A percentile compares a stretch with the other conserved stretches of the same genome.
These are phyloP conservation scores for Silybum marianum DNA, from an alignment of 129 eudicot species.

Conservation along the genomic window DNA sequence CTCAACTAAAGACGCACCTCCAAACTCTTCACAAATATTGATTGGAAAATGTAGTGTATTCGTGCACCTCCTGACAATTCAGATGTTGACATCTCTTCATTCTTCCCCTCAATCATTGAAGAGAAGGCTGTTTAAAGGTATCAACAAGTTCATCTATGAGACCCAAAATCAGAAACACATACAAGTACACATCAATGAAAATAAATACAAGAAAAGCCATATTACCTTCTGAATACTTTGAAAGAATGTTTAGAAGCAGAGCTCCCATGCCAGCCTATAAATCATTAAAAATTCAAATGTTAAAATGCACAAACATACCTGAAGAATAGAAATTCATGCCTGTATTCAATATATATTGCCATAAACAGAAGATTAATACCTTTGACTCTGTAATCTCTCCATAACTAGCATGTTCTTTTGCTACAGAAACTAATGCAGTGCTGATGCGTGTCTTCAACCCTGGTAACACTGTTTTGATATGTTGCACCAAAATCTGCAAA, in stretches of 20 bases:
- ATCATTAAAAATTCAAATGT: slow-evolving; percentile 13
- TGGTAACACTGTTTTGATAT: slow-evolving; percentile 64
- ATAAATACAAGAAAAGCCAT: not conserved
- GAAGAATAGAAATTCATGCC: not conserved
- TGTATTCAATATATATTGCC: too few species aligned
- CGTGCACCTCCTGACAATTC: slow-evolving; percentile 98
- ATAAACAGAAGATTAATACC: slow-evolving; percentile 36
- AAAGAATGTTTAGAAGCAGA: slow-evolving; percentile 84
- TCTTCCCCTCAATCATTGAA: slow-evolving; percentile 95
- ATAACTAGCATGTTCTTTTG: slow-evolving; percentile 94
- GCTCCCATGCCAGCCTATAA: slow-evolving; percentile 92
- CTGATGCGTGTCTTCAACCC: slow-evolving; percentile 54
- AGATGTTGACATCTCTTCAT: slow-evolving; percentile 90
- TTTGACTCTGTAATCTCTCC: slow-evolving; percentile 91
- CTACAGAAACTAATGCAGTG: slow-evolving; percentile 70
- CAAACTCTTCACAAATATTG: slow-evolving; percentile 87
- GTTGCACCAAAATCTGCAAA: slow-evolving; percentile 66
- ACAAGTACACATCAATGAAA: not conserved
- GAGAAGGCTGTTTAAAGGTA: slow-evolving; percentile 64
- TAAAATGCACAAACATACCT: not conserved
- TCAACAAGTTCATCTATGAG: slow-evolving; percentile 19
- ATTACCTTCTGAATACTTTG: slow-evolving; percentile 91
- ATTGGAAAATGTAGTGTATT: slow-evolving; percentile 85
- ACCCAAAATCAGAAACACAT: slow-evolving; percentile 10
- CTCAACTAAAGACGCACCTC: slow-evolving; percentile 59